Conservation (phyloP, 305 asterid species). For the Fraxinus angustifolia region DNA sequence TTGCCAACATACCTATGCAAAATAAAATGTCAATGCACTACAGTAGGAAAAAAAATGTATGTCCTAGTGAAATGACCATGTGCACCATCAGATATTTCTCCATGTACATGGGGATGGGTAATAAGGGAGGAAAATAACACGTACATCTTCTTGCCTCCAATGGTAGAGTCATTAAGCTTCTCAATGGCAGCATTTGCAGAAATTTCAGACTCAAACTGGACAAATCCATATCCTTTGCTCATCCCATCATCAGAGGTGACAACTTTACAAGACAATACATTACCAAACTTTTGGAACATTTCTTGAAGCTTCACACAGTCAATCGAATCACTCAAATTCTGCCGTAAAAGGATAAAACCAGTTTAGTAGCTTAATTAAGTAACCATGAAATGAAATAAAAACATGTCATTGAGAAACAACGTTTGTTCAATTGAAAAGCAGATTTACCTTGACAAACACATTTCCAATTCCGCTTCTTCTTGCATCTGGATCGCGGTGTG, state of each 20-base stretch:
- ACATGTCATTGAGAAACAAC: neutral
- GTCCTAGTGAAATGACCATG: neutral
- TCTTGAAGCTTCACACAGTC: slow-evolving; percentile 75
- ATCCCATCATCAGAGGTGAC: slow-evolving; percentile 70
- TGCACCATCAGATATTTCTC: neutral
- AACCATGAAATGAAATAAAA: slow-evolving; percentile 15
- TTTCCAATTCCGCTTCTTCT: slow-evolving; percentile 82
- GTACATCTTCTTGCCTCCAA: slow-evolving; percentile 73
- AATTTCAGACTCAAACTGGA: slow-evolving; percentile 73
- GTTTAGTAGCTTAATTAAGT: slow-evolving; percentile 9
- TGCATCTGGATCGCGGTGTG: slow-evolving; percentile 71
- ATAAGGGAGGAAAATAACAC: slow-evolving; percentile 24
- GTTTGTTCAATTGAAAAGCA: neutral
- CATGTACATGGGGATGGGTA: neutral
- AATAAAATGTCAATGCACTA: slow-evolving; percentile 8
- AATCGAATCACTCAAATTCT: slow-evolving; percentile 69
- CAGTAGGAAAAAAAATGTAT: neutral
- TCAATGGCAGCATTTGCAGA: slow-evolving; percentile 72
- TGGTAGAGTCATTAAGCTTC: slow-evolving; percentile 57
- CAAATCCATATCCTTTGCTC: slow-evolving; percentile 93
- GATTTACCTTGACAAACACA: slow-evolving; percentile 76
- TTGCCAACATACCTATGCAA: slow-evolving; percentile 65
- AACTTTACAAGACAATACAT: slow-evolving; percentile 75
- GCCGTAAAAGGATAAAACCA: slow-evolving; percentile 27
- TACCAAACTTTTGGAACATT: slow-evolving; percentile 70